phyloP scores from a whole-genome alignment of 2,329 filamentous ascomycete genomes.

The Calonectria pseudoturangicola region DNA sequence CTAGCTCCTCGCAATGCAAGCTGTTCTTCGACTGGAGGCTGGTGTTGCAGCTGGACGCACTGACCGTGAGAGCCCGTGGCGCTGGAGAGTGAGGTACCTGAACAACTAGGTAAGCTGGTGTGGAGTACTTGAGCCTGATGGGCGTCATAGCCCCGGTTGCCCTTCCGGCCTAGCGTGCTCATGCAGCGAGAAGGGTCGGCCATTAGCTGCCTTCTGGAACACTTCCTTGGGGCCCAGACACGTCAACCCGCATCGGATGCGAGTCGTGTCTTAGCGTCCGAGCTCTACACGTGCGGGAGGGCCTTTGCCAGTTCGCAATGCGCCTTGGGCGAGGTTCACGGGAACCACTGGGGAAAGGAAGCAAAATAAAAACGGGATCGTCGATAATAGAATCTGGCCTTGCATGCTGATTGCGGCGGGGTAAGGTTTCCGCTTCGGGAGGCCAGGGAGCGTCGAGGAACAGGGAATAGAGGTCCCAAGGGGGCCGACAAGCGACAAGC shows the following conservation, averaged over 20 bases:
- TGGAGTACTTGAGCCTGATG: slow-evolving; percentile 28
- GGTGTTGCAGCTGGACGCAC: slow-evolving; percentile 27
- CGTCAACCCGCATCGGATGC: slow-evolving; percentile 15
- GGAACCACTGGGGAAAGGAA: slow-evolving; percentile 18
- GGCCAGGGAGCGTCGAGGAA: slow-evolving; percentile 23
- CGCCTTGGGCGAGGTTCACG: neutral
- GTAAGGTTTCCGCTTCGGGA: slow-evolving; percentile 32
- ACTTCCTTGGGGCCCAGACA: slow-evolving; percentile 35
- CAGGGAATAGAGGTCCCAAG: slow-evolving; percentile 9
- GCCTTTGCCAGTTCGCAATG: slow-evolving; percentile 14
- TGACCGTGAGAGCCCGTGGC: slow-evolving; percentile 15
- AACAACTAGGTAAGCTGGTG: slow-evolving; percentile 25
- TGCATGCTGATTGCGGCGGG: slow-evolving; percentile 30
- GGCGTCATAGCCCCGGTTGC: slow-evolving; percentile 12
- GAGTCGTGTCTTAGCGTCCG: slow-evolving; percentile 22
- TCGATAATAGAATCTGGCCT: slow-evolving; percentile 23
- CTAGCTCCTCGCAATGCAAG: slow-evolving; percentile 13
- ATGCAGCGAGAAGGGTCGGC: slow-evolving; percentile 40
- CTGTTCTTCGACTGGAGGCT: slow-evolving; percentile 7
- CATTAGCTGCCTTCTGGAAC: slow-evolving; percentile 45
- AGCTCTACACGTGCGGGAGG: slow-evolving; percentile 13
- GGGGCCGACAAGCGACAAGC: slow-evolving; percentile 17
- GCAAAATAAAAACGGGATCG: slow-evolving; percentile 1
- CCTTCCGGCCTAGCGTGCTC: slow-evolving; percentile 35
- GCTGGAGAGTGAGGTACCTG: slow-evolving; percentile 1